Percentiles rank a stretch among this genome's conserved stretches.
phyloP scores from a whole-genome alignment of 345 rosid genomes.

The Lenwebbia sp. region DNA sequence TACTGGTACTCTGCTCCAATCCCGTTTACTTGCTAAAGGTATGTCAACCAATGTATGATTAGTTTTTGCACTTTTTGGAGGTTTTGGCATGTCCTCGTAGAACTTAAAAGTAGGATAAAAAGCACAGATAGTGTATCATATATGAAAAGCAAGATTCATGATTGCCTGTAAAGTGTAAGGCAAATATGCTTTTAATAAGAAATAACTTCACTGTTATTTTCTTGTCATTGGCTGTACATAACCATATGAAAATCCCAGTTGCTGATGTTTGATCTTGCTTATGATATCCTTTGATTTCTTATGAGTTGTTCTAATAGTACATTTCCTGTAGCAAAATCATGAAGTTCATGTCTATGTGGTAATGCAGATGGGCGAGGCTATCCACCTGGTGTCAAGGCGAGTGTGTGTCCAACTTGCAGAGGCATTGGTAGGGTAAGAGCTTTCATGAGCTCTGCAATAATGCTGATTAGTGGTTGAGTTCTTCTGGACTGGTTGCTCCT shows the following conservation, averaged over 20 bases:
- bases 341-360: not conserved
- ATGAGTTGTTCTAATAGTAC: not conserved
- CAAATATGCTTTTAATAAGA: not conserved
- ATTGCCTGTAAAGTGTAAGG: not conserved
- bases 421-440: constrained; percentile 78
- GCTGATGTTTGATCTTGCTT: not conserved
- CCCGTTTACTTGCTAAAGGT: not conserved
- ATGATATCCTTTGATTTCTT: not conserved
- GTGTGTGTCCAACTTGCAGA: constrained; percentile 64
- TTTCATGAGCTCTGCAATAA: not conserved
- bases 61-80: not conserved
- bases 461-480: constrained; percentile 1
- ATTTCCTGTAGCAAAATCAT: not conserved
- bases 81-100: not conserved
- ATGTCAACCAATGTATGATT: not conserved
- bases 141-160: not conserved
- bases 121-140: not conserved
- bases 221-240: not conserved
- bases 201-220: not conserved
- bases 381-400: constrained; percentile 45
- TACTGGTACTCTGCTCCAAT: not conserved
- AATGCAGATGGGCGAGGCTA: constrained; percentile 75
- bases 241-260: not conserved
- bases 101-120: not conserved
- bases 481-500: not conserved